A percentile compares a stretch with the other conserved stretches of the same genome.
Evolutionary conservation across 805 yeast species (phyloP).

Genomic region (Zygoascus biomembranicola): DNA sequence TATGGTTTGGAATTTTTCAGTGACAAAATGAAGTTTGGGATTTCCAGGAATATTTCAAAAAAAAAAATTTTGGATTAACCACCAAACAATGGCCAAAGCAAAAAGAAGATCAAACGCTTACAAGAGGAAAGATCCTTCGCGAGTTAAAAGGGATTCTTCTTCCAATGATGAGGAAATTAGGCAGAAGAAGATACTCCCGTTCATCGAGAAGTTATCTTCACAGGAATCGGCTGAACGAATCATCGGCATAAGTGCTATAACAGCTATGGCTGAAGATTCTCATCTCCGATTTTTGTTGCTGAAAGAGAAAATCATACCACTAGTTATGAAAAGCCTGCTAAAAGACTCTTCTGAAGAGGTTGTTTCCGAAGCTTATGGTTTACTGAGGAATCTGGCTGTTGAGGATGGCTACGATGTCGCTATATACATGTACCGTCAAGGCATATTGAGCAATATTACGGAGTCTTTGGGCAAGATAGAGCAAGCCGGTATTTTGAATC

Average conservation of each 20-base stretch:
- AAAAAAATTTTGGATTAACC: background rate
- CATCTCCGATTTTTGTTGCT: slow-evolving; percentile 53
- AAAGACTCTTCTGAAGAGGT: slow-evolving; percentile 66
- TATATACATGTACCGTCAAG: slow-evolving; percentile 65
- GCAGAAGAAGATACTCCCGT: slow-evolving; percentile 54
- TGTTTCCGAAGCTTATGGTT: slow-evolving; percentile 71
- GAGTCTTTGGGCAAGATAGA: slow-evolving; percentile 20
- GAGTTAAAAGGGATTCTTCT: background rate
- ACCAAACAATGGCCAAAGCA: slow-evolving; percentile 14
- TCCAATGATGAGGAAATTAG: slow-evolving; percentile 40
- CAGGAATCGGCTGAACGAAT: slow-evolving; percentile 62
- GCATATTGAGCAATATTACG: slow-evolving; percentile 34
- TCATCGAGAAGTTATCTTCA: slow-evolving; percentile 56
- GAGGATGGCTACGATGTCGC: slow-evolving; percentile 87
- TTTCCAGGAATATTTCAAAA: background rate
- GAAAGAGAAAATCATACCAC: slow-evolving; percentile 62
- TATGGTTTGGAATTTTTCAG: background rate
- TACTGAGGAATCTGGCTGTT: slow-evolving; percentile 67
- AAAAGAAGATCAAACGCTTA: slow-evolving; percentile 25
- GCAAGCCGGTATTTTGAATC: background rate
- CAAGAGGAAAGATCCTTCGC: slow-evolving; percentile 13
- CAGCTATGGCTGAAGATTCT: slow-evolving; percentile 62
- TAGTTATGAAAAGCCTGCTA: slow-evolving; percentile 54
- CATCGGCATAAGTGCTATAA: slow-evolving; percentile 67
- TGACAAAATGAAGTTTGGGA: background rate